A percentile compares a stretch with the other conserved stretches of the same genome.
These are phyloP conservation scores for Bauhinia variegata DNA, from an alignment of 306 rosid genomes.

Conservation along the genomic window DNA sequence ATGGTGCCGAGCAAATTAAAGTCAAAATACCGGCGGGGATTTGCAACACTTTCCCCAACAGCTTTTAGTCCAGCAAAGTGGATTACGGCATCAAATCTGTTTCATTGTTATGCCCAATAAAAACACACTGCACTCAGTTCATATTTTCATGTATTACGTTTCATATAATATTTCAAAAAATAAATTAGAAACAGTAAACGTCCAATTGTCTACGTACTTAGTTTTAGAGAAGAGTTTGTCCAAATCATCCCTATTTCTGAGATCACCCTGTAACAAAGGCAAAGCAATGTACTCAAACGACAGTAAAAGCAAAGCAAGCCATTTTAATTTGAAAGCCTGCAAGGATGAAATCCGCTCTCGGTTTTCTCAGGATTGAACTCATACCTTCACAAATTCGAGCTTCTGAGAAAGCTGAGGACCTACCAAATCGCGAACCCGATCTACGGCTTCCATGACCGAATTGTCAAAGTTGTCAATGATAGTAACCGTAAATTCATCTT, in stretches of 20 bases:
- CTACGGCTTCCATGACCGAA: slow-evolving; percentile 68
- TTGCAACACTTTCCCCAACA: slow-evolving; percentile 69
- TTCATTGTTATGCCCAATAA: slow-evolving; percentile 16
- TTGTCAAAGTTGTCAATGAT: slow-evolving; percentile 81
- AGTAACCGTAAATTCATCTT: slow-evolving; percentile 60
- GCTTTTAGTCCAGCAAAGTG: slow-evolving; percentile 87
- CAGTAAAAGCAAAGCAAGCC: too few relatives aligned
- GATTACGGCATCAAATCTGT: slow-evolving; percentile 87
- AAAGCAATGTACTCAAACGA: neutral
- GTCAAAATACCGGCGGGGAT: slow-evolving; percentile 74
- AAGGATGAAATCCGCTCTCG: too few relatives aligned
- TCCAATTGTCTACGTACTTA: slow-evolving; percentile 36
- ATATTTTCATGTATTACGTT: too few relatives aligned
- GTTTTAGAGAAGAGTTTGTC: slow-evolving; percentile 72
- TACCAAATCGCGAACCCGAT: slow-evolving; percentile 69
- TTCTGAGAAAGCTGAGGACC: slow-evolving; percentile 75
- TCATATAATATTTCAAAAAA: too few relatives aligned
- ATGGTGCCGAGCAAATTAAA: slow-evolving; percentile 78
- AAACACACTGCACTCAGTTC: too few relatives aligned
- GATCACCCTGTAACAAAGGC: slow-evolving; percentile 65
- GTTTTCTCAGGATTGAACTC: neutral
- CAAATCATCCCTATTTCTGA: slow-evolving; percentile 73
- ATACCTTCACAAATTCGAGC: slow-evolving; percentile 68
- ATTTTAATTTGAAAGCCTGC: too few relatives aligned
- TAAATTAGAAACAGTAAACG: too few relatives aligned